Conservation (phyloP, 257 asterid species). For the Plantago major region DNA sequence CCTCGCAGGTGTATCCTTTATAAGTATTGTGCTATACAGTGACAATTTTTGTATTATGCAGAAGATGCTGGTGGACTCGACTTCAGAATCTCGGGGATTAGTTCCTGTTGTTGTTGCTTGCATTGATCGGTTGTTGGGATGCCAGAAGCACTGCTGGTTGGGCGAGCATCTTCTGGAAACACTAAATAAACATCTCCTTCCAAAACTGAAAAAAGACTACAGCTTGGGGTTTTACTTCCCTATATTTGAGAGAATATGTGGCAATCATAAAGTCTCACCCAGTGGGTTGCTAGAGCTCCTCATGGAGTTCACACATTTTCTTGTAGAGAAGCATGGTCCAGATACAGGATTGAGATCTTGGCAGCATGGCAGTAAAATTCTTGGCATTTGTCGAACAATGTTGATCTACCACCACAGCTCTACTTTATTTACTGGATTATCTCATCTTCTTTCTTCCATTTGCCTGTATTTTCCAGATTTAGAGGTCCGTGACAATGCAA, state of each 20-base stretch:
- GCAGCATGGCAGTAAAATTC: slow-evolving; percentile 82
- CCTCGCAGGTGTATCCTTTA: background rate
- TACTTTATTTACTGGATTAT: slow-evolving; percentile 60
- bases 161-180: slow-evolving; percentile 78
- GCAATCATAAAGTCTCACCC: slow-evolving; percentile 66
- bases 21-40: slow-evolving; percentile 17
- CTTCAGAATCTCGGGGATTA: slow-evolving; percentile 58
- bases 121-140: slow-evolving; percentile 73
- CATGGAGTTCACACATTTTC: slow-evolving; percentile 55
- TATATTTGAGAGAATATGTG: slow-evolving; percentile 72
- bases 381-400: slow-evolving; percentile 84
- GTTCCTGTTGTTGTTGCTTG: slow-evolving; percentile 69
- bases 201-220: slow-evolving; percentile 63
- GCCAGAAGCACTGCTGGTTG: slow-evolving; percentile 65
- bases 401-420: slow-evolving; percentile 77
- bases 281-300: slow-evolving; percentile 71
- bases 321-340: slow-evolving; percentile 76
- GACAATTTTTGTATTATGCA: slow-evolving; percentile 34
- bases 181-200: slow-evolving; percentile 66
- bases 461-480: slow-evolving; percentile 88
- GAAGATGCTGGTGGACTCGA: slow-evolving; percentile 61
- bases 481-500: slow-evolving; percentile 94
- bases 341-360: slow-evolving; percentile 80
- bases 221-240: slow-evolving; percentile 77
- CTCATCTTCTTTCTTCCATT: slow-evolving; percentile 64